Percentiles rank a stretch among this genome's conserved stretches.
phyloP scores from a whole-genome alignment of 1,284 basidiomycete species.

The Fomitopsis schrenkii region DNA sequence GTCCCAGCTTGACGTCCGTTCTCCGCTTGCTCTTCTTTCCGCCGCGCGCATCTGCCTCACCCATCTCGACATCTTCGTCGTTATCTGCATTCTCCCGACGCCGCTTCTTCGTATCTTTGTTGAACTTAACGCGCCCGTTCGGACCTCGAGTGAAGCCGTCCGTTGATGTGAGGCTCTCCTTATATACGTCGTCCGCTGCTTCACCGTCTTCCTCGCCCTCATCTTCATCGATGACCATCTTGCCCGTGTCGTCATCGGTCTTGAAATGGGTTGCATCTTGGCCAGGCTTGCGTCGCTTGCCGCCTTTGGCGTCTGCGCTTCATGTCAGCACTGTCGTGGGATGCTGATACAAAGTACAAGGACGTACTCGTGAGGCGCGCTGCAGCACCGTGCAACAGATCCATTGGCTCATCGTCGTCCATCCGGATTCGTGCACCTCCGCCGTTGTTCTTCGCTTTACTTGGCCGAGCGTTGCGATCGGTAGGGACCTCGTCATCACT shows the following conservation, averaged over 20 bases:
- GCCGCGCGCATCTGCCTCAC: constrained; percentile 37
- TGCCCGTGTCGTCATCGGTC: constrained; percentile 83
- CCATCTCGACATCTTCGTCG: constrained; percentile 73
- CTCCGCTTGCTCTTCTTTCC: constrained; percentile 59
- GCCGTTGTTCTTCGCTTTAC: constrained; percentile 34
- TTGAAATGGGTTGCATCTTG: constrained; percentile 87
- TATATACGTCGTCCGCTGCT: constrained; percentile 80
- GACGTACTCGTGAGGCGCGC: constrained; percentile 73
- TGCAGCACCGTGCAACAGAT: constrained; percentile 84
- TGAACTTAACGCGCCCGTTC: constrained; percentile 88
- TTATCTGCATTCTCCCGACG: constrained; percentile 59
- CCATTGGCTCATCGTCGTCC: constrained; percentile 95
- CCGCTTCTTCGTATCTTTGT: constrained; percentile 94
- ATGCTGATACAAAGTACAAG: not conserved
- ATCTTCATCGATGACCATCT: constrained; percentile 78
- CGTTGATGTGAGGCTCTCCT: constrained; percentile 74
- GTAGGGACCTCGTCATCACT: constrained; percentile 63
- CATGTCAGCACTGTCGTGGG: not conserved
- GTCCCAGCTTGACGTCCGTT: constrained; percentile 62
- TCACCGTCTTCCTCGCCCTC: constrained; percentile 42
- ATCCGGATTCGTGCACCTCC: constrained; percentile 67
- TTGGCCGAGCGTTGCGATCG: constrained; percentile 21
- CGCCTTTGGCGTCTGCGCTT: constrained; percentile 44
- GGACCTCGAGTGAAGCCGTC: constrained; percentile 88
- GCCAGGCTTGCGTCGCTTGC: constrained; percentile 72